Evolutionary conservation across 2,329 filamentous ascomycete genomes (phyloP).

Genomic region (Colletotrichum spaethianum): DNA sequence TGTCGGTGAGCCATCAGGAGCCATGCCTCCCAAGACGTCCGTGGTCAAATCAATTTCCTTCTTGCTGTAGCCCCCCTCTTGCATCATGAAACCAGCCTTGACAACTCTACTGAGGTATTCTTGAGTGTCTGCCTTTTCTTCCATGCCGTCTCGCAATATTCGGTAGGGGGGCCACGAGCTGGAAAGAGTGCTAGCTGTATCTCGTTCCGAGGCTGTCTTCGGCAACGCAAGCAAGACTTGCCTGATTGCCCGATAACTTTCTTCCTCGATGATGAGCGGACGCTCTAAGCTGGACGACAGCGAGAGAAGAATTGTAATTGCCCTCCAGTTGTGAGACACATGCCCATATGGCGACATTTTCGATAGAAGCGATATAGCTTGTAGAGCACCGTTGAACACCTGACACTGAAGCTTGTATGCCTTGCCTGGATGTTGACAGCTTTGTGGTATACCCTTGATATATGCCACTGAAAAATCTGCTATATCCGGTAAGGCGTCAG

Average conservation of each 20-base stretch:
- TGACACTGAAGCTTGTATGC: slow-evolving; percentile 48
- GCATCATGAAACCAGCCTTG: slow-evolving; percentile 67
- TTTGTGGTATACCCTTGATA: slow-evolving; percentile 46
- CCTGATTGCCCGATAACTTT: slow-evolving; percentile 69
- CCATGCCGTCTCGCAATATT: slow-evolving; percentile 70
- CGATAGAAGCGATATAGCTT: slow-evolving; percentile 51
- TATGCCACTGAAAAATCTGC: slow-evolving; percentile 49
- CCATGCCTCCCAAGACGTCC: slow-evolving; percentile 67
- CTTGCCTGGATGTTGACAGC: slow-evolving; percentile 10
- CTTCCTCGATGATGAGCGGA: slow-evolving; percentile 64
- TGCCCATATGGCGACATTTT: slow-evolving; percentile 51
- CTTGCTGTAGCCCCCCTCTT: slow-evolving; percentile 69
- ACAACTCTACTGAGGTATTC: slow-evolving; percentile 69
- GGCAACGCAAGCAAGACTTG: slow-evolving; percentile 66
- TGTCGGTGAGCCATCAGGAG: slow-evolving; percentile 66
- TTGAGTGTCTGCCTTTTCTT: slow-evolving; percentile 65
- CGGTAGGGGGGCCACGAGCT: slow-evolving; percentile 74
- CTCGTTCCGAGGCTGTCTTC: slow-evolving; percentile 66
- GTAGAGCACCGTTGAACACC: slow-evolving; percentile 55
- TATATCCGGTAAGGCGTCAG: slow-evolving; percentile 48
- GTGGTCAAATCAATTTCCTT: slow-evolving; percentile 63
- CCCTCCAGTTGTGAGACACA: slow-evolving; percentile 68
- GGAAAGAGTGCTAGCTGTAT: slow-evolving; percentile 62
- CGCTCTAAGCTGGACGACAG: slow-evolving; percentile 64
- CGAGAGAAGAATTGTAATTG: slow-evolving; percentile 67